phyloP scores from a whole-genome alignment of 257 asterid genomes.

The Orobanche coerulescens region DNA sequence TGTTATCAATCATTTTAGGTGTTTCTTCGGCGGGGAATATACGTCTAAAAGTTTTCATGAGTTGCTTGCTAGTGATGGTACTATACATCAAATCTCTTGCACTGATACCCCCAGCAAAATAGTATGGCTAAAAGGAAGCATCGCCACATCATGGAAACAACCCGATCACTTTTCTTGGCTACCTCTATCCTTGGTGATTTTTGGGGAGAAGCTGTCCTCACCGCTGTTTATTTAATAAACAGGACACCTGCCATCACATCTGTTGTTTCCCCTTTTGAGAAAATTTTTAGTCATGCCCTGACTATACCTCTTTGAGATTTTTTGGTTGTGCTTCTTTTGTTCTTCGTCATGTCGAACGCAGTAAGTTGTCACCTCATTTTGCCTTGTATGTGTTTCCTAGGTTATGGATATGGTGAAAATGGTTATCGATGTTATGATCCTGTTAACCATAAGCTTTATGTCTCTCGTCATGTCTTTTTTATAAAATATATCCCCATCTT shows the following conservation, averaged over 20 bases:
- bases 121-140: neutral
- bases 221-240: neutral
- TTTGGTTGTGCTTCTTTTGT: neutral
- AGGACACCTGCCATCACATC: neutral
- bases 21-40: neutral
- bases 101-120: neutral
- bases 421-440: neutral
- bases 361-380: neutral
- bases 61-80: neutral
- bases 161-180: neutral
- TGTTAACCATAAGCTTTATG: neutral
- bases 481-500: neutral
- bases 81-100: neutral
- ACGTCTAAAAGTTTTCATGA: neutral
- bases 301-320: neutral
- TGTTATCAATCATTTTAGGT: neutral
- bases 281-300: no score
- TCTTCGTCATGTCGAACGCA: neutral
- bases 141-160: neutral
- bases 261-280: neutral
- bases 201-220: neutral
- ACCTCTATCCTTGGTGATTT: neutral
- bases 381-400: neutral
- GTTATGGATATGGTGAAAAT: neutral
- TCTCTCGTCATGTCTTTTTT: neutral